Evolutionary conservation across 805 yeast genomes (phyloP).

Genomic region (Candida tammaniensis): DNA sequence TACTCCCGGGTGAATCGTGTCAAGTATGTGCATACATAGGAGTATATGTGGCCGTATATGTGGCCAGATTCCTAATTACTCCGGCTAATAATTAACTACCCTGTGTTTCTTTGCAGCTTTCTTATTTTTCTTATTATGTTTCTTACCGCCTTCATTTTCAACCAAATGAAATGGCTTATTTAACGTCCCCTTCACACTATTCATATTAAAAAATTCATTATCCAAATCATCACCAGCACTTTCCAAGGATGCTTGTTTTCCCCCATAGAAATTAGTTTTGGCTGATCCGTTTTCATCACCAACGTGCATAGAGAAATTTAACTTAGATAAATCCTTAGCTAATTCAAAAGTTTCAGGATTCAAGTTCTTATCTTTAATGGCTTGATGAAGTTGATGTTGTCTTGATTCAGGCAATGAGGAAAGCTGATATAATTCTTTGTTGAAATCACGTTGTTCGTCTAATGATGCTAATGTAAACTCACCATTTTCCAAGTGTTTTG

Average conservation of each 20-base stretch:
- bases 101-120: slow-evolving; percentile 51
- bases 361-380: slow-evolving; percentile 58
- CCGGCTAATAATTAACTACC: slow-evolving; percentile 20
- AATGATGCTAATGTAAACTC: slow-evolving; percentile 52
- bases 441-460: slow-evolving; percentile 51
- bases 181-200: slow-evolving; percentile 58
- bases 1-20: too few species aligned
- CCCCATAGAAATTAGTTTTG: slow-evolving; percentile 62
- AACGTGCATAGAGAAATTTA: slow-evolving; percentile 79
- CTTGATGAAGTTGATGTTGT: slow-evolving; percentile 64
- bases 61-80: too few species aligned
- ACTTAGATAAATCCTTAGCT: slow-evolving; percentile 62
- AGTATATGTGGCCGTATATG: background rate
- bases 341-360: slow-evolving; percentile 55
- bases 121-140: slow-evolving; percentile 76
- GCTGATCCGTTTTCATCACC: slow-evolving; percentile 31
- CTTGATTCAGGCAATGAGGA: slow-evolving; percentile 68
- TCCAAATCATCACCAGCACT: slow-evolving; percentile 84
- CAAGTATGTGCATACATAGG: background rate
- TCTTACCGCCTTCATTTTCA: slow-evolving; percentile 39
- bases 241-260: slow-evolving; percentile 74
- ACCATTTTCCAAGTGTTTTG: slow-evolving; percentile 53
- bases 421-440: slow-evolving; percentile 69
- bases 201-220: slow-evolving; percentile 77
- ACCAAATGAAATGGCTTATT: slow-evolving; percentile 71